These are phyloP conservation scores for Cerioporus squamosus DNA, from an alignment of 1,284 basidiomycete genomes.

Conservation along the genomic window DNA sequence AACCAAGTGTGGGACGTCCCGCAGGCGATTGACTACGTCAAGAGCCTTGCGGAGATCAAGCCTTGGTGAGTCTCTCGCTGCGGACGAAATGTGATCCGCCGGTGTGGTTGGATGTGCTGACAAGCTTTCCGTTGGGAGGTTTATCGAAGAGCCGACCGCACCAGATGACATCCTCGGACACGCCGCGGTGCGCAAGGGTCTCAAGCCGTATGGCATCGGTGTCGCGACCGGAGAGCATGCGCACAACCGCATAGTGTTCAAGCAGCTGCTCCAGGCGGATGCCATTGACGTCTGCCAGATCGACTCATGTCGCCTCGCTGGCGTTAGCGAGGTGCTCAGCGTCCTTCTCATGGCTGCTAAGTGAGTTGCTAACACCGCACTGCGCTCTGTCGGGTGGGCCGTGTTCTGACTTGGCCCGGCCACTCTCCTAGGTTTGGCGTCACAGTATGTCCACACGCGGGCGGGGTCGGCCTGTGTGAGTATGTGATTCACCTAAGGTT, in stretches of 20 bases:
- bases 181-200: slow-evolving; percentile 78
- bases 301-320: slow-evolving; percentile 91
- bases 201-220: slow-evolving; percentile 86
- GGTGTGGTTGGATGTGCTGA: background rate
- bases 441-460: slow-evolving; percentile 93
- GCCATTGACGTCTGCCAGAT: slow-evolving; percentile 97
- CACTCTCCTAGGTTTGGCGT: slow-evolving; percentile 66
- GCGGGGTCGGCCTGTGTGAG: slow-evolving; percentile 94
- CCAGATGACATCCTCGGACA: slow-evolving; percentile 91
- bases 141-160: slow-evolving; percentile 95
- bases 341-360: slow-evolving; percentile 96
- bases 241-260: slow-evolving; percentile 97
- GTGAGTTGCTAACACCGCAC: slow-evolving; percentile 42
- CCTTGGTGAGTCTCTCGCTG: slow-evolving; percentile 69
- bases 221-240: slow-evolving; percentile 97
- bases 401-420: background rate
- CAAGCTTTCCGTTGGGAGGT: slow-evolving; percentile 51
- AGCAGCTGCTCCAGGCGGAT: slow-evolving; percentile 91
- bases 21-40: slow-evolving; percentile 92
- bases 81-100: background rate
- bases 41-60: slow-evolving; percentile 77
- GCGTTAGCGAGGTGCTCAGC: slow-evolving; percentile 91
- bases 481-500: slow-evolving; percentile 86
- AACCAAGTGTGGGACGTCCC: slow-evolving; percentile 98
- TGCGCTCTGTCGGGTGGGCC: background rate